Evolutionary conservation across 2,329 filamentous ascomycete species (phyloP), one percentile per base, ranked within the genome.

Genomic region (Aureobasidium sp.): DNA sequence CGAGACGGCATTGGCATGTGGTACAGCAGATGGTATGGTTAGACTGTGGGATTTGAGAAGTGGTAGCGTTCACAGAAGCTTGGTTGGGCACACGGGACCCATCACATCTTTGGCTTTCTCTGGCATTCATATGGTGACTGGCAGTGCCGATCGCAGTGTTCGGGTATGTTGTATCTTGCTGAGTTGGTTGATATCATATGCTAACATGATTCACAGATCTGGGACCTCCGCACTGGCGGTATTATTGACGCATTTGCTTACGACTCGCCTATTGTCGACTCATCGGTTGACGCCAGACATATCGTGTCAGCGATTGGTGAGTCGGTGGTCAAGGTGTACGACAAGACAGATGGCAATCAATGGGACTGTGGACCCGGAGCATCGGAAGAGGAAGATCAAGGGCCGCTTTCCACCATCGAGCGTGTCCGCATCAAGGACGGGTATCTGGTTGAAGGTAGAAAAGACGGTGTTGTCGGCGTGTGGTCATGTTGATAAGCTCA

Each of bases 201-300:
- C 59, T 61, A 34, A 61, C 50, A 21, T 7, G n/a, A 34, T 42
- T 37, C 62, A 55, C 71, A 97, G 92, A 97, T 99, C 72, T 99
- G 94, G 94, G 94, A 99, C 76, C 87, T 99, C 62, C 89, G 94
- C 60, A 97, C 91, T 13, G 94, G 94, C 49, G 92, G 91, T 37
- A 97, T 99, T 68, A 89, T 89, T 73, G 94, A 99, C 73, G 94
- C 93, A 21, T 99, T 92, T 74, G 94, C 93, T 25, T 99, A 97
- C 76, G 92, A 97, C 71, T 83, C 90, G 69, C 86, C 92, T 0
- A 84, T 99, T 62, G 96, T 91, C 36, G 90, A 88, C 79, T 96
- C 97, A 92, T 96, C 95, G 87, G 99, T 99, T 73, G 94, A 99
- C 75, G 78, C 85, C 15, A 86, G 92, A 58, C 86, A 92, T 55